phyloP scores from a whole-genome alignment of 2,329 filamentous ascomycete genomes.

The Fusarium paranaense region DNA sequence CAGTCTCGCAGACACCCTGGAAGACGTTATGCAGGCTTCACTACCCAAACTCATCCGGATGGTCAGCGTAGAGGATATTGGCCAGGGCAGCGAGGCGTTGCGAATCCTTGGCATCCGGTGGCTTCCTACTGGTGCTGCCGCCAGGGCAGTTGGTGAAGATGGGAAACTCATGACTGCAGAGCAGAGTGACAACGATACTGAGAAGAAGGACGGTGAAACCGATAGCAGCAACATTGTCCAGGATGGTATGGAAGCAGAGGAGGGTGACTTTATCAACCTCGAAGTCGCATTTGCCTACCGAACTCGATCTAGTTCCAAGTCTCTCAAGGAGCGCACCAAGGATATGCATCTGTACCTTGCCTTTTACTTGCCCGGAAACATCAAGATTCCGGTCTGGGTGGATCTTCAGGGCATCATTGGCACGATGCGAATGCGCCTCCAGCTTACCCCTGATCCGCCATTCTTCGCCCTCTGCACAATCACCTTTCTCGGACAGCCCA shows the following conservation, averaged over 20 bases:
- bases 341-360: conserved; percentile 74
- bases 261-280: conserved; percentile 82
- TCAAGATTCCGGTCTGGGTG: conserved; percentile 76
- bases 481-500: conserved; percentile 80
- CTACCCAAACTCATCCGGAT: conserved; percentile 76
- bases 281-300: conserved; percentile 82
- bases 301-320: conserved; percentile 69
- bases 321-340: conserved; percentile 77
- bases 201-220: conserved; percentile 51
- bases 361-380: conserved; percentile 73
- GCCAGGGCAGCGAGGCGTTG: conserved; percentile 78
- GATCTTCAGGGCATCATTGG: conserved; percentile 79
- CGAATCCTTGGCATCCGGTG: conserved; percentile 78
- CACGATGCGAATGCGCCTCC: conserved; percentile 75
- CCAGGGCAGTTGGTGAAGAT: conserved; percentile 67
- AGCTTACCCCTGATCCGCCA: conserved; percentile 80
- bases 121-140: conserved; percentile 77
- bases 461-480: conserved; percentile 82
- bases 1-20: conserved; percentile 75
- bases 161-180: conserved; percentile 63
- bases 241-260: conserved; percentile 79
- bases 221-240: conserved; percentile 50
- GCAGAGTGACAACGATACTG: conserved; percentile 48
- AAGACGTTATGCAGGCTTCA: conserved; percentile 85
- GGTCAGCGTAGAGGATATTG: conserved; percentile 81